phyloP scores from a whole-genome alignment of 139 green algal species.

The Auxenochlorella pyrenoidosa region DNA sequence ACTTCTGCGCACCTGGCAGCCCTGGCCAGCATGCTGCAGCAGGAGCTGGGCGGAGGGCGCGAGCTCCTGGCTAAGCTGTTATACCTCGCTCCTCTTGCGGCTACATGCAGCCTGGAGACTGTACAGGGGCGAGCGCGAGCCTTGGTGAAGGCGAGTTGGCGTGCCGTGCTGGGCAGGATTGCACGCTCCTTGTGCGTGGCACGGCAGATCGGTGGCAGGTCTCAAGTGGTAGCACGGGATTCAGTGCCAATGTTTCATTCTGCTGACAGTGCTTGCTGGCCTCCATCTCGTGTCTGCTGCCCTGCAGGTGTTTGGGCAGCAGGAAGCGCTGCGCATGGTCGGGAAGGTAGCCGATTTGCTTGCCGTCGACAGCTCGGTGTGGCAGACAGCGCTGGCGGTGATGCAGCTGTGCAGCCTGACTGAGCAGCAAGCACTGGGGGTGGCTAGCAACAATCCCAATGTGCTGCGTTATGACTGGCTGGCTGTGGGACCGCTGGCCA shows the following conservation, averaged over 20 bases:
- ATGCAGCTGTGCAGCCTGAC: not conserved
- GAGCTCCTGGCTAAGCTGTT: not conserved
- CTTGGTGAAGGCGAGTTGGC: not conserved
- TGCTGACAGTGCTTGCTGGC: not conserved
- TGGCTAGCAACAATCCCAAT: not conserved
- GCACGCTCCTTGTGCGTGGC: too few species aligned
- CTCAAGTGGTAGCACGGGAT: not conserved
- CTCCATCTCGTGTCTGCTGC: not conserved
- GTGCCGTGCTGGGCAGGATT: not conserved
- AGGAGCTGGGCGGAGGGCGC: not conserved
- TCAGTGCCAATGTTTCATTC: not conserved
- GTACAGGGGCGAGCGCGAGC: not conserved
- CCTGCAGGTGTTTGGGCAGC: conserved; percentile 4
- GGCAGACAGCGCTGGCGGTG: conserved; percentile 1
- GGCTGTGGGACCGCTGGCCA: not conserved
- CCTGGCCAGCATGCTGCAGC: not conserved
- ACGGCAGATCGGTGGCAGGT: too few species aligned
- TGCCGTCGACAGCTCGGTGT: not conserved
- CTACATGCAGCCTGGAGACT: not conserved
- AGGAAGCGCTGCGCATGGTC: not conserved
- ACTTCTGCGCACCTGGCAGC: not conserved
- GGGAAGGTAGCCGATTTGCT: not conserved
- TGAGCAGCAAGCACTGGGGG: not conserved
- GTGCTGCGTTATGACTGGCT: not conserved
- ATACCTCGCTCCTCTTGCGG: not conserved